These are phyloP conservation scores for Venturia carpophila DNA, from an alignment of 2,329 filamentous ascomycete genomes.

Conservation along the genomic window DNA sequence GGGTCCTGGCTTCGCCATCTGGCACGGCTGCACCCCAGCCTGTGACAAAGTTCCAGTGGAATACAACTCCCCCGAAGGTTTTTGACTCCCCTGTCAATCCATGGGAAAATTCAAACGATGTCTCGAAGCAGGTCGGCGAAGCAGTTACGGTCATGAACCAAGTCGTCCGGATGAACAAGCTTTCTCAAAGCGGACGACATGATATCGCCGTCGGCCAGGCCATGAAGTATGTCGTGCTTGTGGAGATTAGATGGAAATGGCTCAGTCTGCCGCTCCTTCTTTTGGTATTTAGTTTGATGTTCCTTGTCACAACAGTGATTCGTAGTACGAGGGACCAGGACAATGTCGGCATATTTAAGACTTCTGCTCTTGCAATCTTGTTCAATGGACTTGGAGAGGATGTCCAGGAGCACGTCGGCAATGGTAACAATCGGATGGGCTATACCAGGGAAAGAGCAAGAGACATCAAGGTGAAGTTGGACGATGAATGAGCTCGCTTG, in stretches of 20 bases:
- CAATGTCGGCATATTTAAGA: slow-evolving; percentile 27
- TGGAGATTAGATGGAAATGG: slow-evolving; percentile 26
- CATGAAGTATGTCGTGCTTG: slow-evolving; percentile 20
- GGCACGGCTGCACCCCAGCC: background rate
- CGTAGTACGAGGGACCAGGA: slow-evolving; percentile 21
- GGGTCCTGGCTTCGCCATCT: background rate
- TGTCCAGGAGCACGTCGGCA: background rate
- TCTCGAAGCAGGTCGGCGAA: slow-evolving; percentile 23
- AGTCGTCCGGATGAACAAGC: too few relatives aligned
- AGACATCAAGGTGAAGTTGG: slow-evolving; percentile 10
- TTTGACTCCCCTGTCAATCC: too few relatives aligned
- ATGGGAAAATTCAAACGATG: slow-evolving; percentile 20
- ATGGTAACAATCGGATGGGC: background rate
- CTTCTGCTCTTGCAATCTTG: slow-evolving; percentile 27
- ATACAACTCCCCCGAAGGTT: too few relatives aligned
- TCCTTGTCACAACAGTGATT: slow-evolving; percentile 25
- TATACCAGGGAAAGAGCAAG: background rate
- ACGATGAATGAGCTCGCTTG: slow-evolving; percentile 10
- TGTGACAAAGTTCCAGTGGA: too few relatives aligned
- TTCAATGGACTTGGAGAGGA: slow-evolving; percentile 25
- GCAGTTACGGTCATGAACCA: background rate
- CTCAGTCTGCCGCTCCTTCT: slow-evolving; percentile 25
- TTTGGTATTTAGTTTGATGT: slow-evolving; percentile 23
- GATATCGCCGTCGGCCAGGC: slow-evolving; percentile 17
- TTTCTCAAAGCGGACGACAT: background rate